These are phyloP conservation scores for Volvox carteri DNA, from an alignment of 163 green algal genomes.

Conservation along the genomic window DNA sequence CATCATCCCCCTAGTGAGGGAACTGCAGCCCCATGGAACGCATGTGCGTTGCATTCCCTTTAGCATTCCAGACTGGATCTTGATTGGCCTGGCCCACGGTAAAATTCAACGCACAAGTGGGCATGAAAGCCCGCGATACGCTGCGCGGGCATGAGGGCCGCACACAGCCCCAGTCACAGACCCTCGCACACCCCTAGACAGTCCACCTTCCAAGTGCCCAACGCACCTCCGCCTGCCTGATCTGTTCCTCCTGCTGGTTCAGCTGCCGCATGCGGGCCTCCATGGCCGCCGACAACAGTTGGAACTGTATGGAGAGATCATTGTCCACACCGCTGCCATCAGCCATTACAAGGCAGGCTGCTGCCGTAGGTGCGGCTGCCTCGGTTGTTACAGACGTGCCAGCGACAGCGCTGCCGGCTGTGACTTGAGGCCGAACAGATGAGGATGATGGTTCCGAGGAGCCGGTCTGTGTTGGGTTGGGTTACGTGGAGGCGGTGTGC, in stretches of 20 bases:
- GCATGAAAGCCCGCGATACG: too few species aligned
- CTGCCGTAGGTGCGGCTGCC: neutral
- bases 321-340: neutral
- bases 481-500: too few species aligned
- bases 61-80: too few species aligned
- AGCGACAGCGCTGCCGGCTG: neutral
- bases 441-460: neutral
- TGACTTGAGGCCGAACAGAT: neutral
- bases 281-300: neutral
- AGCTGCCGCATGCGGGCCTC: constrained; percentile 17
- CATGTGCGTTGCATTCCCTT: too few species aligned
- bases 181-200: too few species aligned
- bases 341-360: neutral
- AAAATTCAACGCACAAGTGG: too few species aligned
- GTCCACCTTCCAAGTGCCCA: too few species aligned
- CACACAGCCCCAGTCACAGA: too few species aligned
- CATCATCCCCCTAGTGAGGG: too few species aligned
- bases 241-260: neutral
- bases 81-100: too few species aligned
- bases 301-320: neutral
- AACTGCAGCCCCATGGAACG: too few species aligned
- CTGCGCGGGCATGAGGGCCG: too few species aligned
- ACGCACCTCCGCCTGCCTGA: constrained; percentile 1
- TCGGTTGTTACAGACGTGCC: neutral
- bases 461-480: neutral